These are phyloP conservation scores for Talaromyces borbonicus DNA, from an alignment of 495 filamentous ascomycete genomes.

Conservation along the genomic window DNA sequence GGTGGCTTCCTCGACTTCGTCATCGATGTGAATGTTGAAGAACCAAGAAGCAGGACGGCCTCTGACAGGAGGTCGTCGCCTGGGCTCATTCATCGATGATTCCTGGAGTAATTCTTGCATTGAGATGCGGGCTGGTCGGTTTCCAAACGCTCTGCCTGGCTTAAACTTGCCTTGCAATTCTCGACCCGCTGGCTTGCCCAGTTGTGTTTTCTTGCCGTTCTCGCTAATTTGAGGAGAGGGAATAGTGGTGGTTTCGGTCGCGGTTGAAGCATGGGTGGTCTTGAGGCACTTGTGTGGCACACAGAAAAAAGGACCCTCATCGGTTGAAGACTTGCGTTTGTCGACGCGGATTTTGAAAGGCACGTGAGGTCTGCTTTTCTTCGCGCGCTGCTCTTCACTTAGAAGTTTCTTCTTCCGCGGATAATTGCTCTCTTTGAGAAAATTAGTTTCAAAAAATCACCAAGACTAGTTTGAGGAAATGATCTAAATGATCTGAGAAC, in stretches of 20 bases:
- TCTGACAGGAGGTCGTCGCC: constrained; percentile 25
- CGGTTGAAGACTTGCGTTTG: constrained; percentile 54
- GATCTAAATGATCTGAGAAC: too few species aligned
- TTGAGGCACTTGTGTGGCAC: constrained; percentile 31
- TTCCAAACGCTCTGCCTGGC: constrained; percentile 22
- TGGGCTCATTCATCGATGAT: too few species aligned
- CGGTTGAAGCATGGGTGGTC: constrained; percentile 26
- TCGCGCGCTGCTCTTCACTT: too few species aligned
- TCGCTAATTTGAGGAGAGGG: not conserved
- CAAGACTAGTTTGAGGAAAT: too few species aligned
- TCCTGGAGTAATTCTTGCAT: too few species aligned
- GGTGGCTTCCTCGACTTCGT: constrained; percentile 74
- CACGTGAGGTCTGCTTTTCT: too few species aligned
- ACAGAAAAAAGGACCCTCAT: constrained; percentile 35
- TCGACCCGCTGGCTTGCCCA: constrained; percentile 31
- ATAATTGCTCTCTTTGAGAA: too few species aligned
- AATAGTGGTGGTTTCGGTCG: constrained; percentile 7
- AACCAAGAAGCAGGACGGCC: constrained; percentile 59
- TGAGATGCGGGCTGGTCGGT: constrained; percentile 41
- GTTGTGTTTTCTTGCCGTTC: constrained; percentile 10
- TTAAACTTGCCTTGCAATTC: constrained; percentile 28
- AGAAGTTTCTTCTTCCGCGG: too few species aligned
- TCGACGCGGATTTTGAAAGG: constrained; percentile 52
- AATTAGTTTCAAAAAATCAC: too few species aligned
- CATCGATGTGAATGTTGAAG: constrained; percentile 94